A percentile compares a stretch with the other conserved stretches of the same genome.
phyloP scores from a whole-genome alignment of 73 alveolate genomes.

The Effrenium voratum region DNA sequence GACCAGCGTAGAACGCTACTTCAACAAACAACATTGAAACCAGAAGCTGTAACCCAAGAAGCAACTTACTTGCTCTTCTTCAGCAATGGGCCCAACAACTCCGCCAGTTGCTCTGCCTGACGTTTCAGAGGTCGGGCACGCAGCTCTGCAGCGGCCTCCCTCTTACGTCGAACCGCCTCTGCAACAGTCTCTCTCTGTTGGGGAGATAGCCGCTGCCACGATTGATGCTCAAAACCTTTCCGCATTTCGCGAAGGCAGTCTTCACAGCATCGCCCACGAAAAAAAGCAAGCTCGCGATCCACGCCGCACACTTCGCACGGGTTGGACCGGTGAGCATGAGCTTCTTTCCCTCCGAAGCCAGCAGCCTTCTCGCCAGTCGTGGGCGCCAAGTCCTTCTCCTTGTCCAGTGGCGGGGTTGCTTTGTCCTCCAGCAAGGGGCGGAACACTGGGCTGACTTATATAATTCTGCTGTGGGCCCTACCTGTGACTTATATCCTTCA shows the following conservation, averaged over 20 bases:
- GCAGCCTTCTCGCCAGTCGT: too few species aligned
- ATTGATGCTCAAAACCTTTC: not conserved
- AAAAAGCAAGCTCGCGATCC: not conserved
- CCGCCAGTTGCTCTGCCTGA: not conserved
- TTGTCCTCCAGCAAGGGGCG: too few species aligned
- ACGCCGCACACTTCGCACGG: not conserved
- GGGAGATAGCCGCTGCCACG: not conserved
- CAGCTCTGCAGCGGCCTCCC: not conserved
- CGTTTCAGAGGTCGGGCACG: not conserved
- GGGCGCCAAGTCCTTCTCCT: too few species aligned
- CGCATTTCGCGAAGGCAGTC: not conserved
- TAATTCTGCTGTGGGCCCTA: too few species aligned
- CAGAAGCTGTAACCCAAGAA: not conserved
- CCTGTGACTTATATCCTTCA: too few species aligned
- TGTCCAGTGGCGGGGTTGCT: too few species aligned
- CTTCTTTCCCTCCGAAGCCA: not conserved
- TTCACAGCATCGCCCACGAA: not conserved
- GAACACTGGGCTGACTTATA: too few species aligned
- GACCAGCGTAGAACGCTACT: not conserved
- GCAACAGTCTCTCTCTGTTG: too few species aligned
- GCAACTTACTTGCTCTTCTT: not conserved
- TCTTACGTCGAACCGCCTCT: too few species aligned
- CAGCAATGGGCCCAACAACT: not conserved
- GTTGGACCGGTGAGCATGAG: not conserved
- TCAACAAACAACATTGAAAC: not conserved